Conservation (phyloP, 257 asterid species). For the Prunella vulgaris region DNA sequence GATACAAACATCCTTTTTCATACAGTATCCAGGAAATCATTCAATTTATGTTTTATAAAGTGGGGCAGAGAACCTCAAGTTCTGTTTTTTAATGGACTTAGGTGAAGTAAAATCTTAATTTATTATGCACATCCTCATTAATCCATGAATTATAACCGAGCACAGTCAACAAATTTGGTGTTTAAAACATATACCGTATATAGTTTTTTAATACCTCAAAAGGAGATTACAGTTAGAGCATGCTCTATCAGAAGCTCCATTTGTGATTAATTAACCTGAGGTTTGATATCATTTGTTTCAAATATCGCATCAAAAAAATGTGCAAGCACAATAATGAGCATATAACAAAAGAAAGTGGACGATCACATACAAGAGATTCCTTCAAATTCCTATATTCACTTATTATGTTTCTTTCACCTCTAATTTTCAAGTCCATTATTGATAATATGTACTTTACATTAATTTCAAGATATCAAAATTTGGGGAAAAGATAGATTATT, state of each 20-base stretch:
- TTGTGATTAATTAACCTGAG: background rate
- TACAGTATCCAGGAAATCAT: background rate
- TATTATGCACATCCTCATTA: background rate
- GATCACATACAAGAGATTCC: background rate
- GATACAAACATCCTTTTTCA: background rate
- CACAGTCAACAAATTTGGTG: background rate
- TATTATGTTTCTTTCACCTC: too few relatives aligned
- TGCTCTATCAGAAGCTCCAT: slow-evolving; percentile 10
- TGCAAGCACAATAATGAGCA: slow-evolving; percentile 8
- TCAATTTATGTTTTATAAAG: slow-evolving; percentile 8
- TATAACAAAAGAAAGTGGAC: slow-evolving; percentile 7
- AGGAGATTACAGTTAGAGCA: background rate
- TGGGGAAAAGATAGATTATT: too few relatives aligned
- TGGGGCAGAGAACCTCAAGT: slow-evolving; percentile 8
- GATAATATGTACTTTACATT: too few relatives aligned
- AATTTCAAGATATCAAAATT: too few relatives aligned
- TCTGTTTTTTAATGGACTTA: slow-evolving; percentile 9
- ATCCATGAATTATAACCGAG: slow-evolving; percentile 2
- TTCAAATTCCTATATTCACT: too few relatives aligned
- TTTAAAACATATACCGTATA: slow-evolving; percentile 5
- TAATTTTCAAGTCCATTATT: too few relatives aligned
- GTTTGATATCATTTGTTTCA: slow-evolving; percentile 5
- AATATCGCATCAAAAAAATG: slow-evolving; percentile 5
- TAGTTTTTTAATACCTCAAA: background rate
- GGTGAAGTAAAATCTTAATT: slow-evolving; percentile 11